Evolutionary conservation across 1,284 basidiomycete species (phyloP).

Genomic region (Rhodofomes roseus): DNA sequence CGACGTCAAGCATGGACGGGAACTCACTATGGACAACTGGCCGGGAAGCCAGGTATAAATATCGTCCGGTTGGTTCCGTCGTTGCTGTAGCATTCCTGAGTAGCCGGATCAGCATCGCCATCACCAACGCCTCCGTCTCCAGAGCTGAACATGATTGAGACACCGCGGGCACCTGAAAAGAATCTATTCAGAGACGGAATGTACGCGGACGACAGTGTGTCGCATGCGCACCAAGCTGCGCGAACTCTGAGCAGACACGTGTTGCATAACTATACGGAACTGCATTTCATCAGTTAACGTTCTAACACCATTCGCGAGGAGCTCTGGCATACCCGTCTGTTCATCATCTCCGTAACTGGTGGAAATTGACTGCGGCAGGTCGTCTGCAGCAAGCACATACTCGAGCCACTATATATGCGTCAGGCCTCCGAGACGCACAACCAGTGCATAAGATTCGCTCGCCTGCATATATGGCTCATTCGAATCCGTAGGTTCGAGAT

Average conservation of each 20-base stretch:
- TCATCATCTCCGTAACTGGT: constrained; percentile 70
- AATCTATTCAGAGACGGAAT: background rate
- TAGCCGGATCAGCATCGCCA: constrained; percentile 43
- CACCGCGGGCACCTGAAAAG: constrained; percentile 53
- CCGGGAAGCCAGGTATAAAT: constrained; percentile 64
- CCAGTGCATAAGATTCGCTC: constrained; percentile 10
- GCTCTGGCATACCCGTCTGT: too few relatives aligned
- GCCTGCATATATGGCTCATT: constrained; percentile 67
- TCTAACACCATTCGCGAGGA: too few relatives aligned
- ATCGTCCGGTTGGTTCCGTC: constrained; percentile 47
- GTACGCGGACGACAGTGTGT: background rate
- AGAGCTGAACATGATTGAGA: constrained; percentile 58
- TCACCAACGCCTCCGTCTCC: constrained; percentile 75
- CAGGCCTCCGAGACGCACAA: background rate
- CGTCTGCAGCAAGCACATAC: constrained; percentile 29
- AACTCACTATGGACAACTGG: constrained; percentile 45
- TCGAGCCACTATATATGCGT: constrained; percentile 50
- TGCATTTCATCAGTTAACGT: too few relatives aligned
- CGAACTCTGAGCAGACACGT: constrained; percentile 62
- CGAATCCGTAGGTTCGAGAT: constrained; percentile 33
- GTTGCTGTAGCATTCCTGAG: constrained; percentile 55
- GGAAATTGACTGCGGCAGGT: constrained; percentile 53
- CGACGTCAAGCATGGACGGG: background rate
- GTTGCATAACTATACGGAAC: constrained; percentile 60
- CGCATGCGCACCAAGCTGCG: constrained; percentile 46